Base-by-base conservation (phyloP, 768 basidiomycete species). In the Lactarius evosmus region DNA sequence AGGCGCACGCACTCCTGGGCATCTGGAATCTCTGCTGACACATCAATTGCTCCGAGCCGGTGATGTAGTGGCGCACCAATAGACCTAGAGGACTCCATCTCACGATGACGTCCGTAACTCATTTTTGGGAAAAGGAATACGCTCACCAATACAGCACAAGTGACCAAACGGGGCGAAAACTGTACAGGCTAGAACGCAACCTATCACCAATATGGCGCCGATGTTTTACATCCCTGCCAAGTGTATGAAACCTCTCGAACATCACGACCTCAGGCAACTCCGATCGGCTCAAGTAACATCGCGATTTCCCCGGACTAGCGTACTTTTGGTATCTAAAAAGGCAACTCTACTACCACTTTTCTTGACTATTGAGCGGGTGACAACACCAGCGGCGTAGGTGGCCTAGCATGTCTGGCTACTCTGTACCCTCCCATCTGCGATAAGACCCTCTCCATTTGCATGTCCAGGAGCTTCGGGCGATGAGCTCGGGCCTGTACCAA, bases 31-130 rank as follows among this genome's bases (percentile, higher is more conserved):
- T 46, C 41, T 44, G 56, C 41, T 58, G 56, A 58, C 46, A 49
- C 46, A 41, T 58, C 22, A 11, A 7, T 16, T 58, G 30, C 40
- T 22, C 41, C 41, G 19, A 44, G n/a, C n/a, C 9, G 41, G 19
- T 58, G 57, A 49, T 58, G 44, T 49, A 32, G n/a, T 33, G 57
- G 57, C 32, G 57, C n/a, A n/a, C 22, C 44, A 49, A 46, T 49
- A 19, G 30, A 52, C 40, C 30, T n/a, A 16, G 55, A 56, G 36
- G 36, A 7, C 55, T 38, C 55, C 36, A 19, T 56, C 12, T 30
- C 56, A 57, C 38, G 40, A 30, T n/a, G 56, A 57, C 56, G 41
- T 30, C 56, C 19, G 11, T 56, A n/a, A n/a, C 40, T n/a, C 29
- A 34, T 40, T 25, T 49, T 49, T 14, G 25, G 46, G 5, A 49